phyloP scores from a whole-genome alignment of 805 yeast genomes.

The Saccharomycopsis lassenensis region DNA sequence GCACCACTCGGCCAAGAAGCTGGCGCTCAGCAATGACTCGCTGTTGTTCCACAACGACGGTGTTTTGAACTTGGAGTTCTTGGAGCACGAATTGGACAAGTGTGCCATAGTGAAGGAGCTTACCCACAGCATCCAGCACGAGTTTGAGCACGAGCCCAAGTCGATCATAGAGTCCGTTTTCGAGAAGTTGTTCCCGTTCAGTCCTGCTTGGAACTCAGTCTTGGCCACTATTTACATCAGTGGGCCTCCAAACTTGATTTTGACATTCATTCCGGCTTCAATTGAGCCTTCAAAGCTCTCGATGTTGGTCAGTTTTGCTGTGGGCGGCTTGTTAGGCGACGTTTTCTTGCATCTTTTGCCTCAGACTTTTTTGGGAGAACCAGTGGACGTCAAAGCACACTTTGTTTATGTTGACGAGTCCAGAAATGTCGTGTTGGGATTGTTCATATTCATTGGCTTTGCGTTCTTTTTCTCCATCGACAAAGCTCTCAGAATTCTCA shows the following conservation, averaged over 20 bases:
- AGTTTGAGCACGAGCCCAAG: slow-evolving; percentile 17
- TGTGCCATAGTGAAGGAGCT: slow-evolving; percentile 33
- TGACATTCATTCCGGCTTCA: slow-evolving; percentile 45
- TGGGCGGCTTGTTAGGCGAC: slow-evolving; percentile 69
- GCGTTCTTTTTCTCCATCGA: slow-evolving; percentile 51
- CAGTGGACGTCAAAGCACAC: slow-evolving; percentile 29
- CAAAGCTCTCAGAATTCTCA: slow-evolving; percentile 42
- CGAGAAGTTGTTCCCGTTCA: slow-evolving; percentile 36
- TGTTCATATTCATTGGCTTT: slow-evolving; percentile 51
- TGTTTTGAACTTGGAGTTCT: slow-evolving; percentile 29
- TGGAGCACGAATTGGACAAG: slow-evolving; percentile 23
- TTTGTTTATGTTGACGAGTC: slow-evolving; percentile 42
- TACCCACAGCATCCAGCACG: slow-evolving; percentile 12
- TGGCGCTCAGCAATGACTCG: background rate
- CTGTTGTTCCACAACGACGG: slow-evolving; percentile 30
- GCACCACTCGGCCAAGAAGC: background rate
- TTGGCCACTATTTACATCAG: slow-evolving; percentile 55
- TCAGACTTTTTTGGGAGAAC: slow-evolving; percentile 49
- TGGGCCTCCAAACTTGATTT: slow-evolving; percentile 49
- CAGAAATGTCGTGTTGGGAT: slow-evolving; percentile 38
- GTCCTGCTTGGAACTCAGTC: slow-evolving; percentile 53
- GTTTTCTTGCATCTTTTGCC: slow-evolving; percentile 65
- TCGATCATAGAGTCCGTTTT: slow-evolving; percentile 30
- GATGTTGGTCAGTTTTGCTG: slow-evolving; percentile 56
- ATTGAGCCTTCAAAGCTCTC: slow-evolving; percentile 41